Evolutionary conservation across 352 stramenopile species (phyloP), one percentile per base, ranked within the genome.

Genomic region (Globisporangium perplexum): DNA sequence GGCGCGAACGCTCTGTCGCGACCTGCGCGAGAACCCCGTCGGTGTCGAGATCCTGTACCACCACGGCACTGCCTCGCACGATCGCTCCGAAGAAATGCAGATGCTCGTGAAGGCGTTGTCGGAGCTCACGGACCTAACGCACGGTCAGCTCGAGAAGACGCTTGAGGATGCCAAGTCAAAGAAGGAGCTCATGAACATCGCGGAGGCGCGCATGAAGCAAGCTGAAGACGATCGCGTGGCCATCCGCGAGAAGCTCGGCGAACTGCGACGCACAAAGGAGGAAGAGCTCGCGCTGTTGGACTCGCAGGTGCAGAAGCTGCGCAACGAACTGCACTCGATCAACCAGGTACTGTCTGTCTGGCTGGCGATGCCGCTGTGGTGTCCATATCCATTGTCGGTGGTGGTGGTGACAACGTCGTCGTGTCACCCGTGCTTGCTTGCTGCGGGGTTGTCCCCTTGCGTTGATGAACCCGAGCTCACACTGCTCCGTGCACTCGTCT

Each of bases 131-230:
- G 82, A 89, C 47, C 61, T 93, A 15, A 89, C 75, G 8, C 88
- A 87, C 49, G 65, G 62, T 3, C 72, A 89, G 47, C 66, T 95
- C 28, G 80, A 89, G 47, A 94, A 90, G 57, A 93, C 83, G 7
- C 68, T 95, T 10, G 86, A 96, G 53, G 86, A 96, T 49, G 79
- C 84, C 47, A 86, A 86, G 56, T 86, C 84, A 36, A 88, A 92
- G 60, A 86, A 82, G 38, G 79, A 93, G 57, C 60, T 90, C 33
- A 80, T 94, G 72, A 68, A 79, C 12, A 68, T 85, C 45, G 79
- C 85, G 10, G 81, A 89, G 61, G 81, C 65, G 43, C 82, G 85
- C 28, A 79, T 90, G 65, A 86, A 92, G 46, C 83, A 92, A 54
- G 83, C 83, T 0, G 80, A 92, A 45, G 84, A 93, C 59, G 84